Evolutionary conservation across 108 stramenopile genomes (phyloP).

Genomic region (Skeletonema costatum): DNA sequence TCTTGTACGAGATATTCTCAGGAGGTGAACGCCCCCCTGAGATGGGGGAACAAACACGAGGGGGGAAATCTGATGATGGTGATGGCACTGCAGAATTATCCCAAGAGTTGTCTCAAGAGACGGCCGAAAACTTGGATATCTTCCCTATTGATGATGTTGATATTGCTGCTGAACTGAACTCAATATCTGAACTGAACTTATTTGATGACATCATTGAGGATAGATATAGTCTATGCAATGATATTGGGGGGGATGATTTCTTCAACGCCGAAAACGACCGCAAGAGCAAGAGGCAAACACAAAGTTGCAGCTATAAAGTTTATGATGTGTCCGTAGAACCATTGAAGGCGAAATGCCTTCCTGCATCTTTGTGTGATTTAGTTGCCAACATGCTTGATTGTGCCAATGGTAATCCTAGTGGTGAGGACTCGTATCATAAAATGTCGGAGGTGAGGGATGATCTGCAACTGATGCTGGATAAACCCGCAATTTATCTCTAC

Average conservation of each 20-base stretch:
- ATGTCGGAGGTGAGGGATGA: no score
- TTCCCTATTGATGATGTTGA: background rate
- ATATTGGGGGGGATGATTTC: background rate
- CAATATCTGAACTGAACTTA: background rate
- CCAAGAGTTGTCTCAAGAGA: background rate
- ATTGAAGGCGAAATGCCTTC: conserved; percentile 11
- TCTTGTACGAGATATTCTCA: background rate
- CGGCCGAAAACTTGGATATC: background rate
- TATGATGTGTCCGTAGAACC: background rate
- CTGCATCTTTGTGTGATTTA: conserved; percentile 21
- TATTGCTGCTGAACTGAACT: background rate
- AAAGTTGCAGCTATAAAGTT: background rate
- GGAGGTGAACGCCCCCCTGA: background rate
- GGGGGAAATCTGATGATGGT: background rate
- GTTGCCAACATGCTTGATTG: background rate
- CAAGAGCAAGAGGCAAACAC: background rate
- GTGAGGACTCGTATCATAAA: no score
- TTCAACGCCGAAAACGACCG: background rate
- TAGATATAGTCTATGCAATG: background rate
- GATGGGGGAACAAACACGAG: no score
- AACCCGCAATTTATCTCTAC: no score
- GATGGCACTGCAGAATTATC: background rate
- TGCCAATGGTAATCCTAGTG: no score
- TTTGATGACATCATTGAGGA: background rate
- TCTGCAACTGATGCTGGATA: no score